Percentiles rank a stretch among this genome's conserved stretches.
Evolutionary conservation across 176 grass and related monocot genomes (phyloP).

Genomic region (Oryza rufipogon): DNA sequence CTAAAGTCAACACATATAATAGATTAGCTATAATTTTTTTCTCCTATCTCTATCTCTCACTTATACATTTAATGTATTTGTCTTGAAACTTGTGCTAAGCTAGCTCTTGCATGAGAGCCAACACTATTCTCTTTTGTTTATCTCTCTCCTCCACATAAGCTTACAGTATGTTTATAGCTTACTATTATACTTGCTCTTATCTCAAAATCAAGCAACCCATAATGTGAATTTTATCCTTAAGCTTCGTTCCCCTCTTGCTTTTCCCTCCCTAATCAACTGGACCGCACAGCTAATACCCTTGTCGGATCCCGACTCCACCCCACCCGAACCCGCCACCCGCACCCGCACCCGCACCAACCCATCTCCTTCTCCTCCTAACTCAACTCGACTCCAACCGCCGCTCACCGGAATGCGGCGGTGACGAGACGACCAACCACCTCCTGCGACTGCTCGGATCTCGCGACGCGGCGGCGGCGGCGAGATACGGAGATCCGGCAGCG

Average conservation of each 20-base stretch:
- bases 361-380: neutral
- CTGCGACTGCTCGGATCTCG: neutral
- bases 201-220: neutral
- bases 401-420: conserved; percentile 33
- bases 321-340: neutral
- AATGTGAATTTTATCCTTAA: neutral
- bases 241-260: too few species aligned
- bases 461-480: neutral
- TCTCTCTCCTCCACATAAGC: too few species aligned
- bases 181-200: neutral
- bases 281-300: conserved; percentile 19
- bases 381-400: conserved; percentile 23
- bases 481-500: neutral
- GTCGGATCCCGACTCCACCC: neutral
- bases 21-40: too few species aligned
- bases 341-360: conserved; percentile 34
- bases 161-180: too few species aligned
- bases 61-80: too few species aligned
- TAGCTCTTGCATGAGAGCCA: too few species aligned
- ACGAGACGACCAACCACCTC: neutral
- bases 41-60: too few species aligned
- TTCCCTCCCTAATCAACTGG: neutral
- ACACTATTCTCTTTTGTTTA: too few species aligned
- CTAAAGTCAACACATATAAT: too few species aligned
- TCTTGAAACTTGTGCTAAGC: too few species aligned